These are phyloP conservation scores for Limonomyces culmigenus DNA, from an alignment of 1,284 basidiomycete species.

Conservation along the genomic window DNA sequence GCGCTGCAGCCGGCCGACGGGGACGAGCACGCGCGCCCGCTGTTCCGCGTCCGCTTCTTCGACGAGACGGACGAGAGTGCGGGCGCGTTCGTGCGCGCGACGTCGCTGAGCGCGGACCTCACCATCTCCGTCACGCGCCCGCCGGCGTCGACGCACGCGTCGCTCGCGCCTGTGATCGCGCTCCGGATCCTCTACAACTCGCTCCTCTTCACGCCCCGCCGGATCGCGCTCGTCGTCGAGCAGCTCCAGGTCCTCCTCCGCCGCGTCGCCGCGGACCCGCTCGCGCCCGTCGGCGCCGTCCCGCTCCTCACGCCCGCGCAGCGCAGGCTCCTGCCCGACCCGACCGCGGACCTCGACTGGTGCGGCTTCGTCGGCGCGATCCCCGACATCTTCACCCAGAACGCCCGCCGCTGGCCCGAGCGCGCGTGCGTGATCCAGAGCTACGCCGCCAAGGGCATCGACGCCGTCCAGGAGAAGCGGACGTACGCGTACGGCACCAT, in stretches of 20 bases:
- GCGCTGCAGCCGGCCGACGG: conserved; percentile 42
- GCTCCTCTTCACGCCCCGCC: conserved; percentile 71
- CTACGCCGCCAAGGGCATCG: conserved; percentile 25
- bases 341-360: conserved; percentile 86
- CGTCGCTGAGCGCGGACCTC: conserved; percentile 79
- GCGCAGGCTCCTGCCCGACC: conserved; percentile 62
- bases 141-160: conserved; percentile 48
- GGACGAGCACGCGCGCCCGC: conserved; percentile 31
- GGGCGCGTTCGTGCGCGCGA: conserved; percentile 64
- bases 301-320: conserved; percentile 70
- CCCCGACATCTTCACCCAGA: conserved; percentile 80
- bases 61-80: conserved; percentile 72
- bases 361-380: conserved; percentile 95
- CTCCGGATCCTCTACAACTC: conserved; percentile 91
- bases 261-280: conserved; percentile 49
- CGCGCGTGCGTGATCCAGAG: conserved; percentile 74
- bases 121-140: conserved; percentile 68
- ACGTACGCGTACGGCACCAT: conserved; percentile 75
- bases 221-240: conserved; percentile 70
- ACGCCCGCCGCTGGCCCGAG: conserved; percentile 66
- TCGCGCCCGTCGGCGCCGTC: conserved; percentile 54
- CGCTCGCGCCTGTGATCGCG: conserved; percentile 64
- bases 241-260: conserved; percentile 75
- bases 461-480: conserved; percentile 33
- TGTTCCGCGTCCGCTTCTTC: conserved; percentile 94